phyloP scores from a whole-genome alignment of 2,329 filamentous ascomycete genomes.

The Ustulina deusta region DNA sequence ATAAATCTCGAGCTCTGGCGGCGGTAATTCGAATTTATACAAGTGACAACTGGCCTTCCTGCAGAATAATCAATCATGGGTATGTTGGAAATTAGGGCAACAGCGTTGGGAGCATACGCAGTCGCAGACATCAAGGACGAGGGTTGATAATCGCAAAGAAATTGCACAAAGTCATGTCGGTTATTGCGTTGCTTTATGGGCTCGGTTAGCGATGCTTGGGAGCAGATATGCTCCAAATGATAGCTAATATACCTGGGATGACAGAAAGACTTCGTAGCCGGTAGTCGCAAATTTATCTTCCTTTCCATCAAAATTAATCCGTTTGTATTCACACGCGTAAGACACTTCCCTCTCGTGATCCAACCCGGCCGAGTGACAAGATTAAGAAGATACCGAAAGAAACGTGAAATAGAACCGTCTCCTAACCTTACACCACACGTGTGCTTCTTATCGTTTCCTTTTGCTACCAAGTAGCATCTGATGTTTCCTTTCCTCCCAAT shows the following conservation, averaged over 20 bases:
- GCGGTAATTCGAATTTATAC: background rate
- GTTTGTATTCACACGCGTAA: background rate
- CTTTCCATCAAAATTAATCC: background rate
- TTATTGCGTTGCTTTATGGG: too few species aligned
- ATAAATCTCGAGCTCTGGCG: background rate
- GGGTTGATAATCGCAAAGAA: too few species aligned
- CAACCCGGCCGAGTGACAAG: background rate
- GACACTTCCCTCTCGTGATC: background rate
- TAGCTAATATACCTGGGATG: background rate
- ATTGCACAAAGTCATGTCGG: too few species aligned
- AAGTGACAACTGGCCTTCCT: background rate
- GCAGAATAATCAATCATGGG: too few species aligned
- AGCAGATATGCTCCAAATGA: background rate
- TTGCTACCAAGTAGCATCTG: background rate
- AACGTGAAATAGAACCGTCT: too few species aligned
- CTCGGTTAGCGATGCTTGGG: too few species aligned
- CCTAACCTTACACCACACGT: background rate
- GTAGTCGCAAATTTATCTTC: background rate
- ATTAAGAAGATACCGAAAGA: too few species aligned
- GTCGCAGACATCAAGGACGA: too few species aligned
- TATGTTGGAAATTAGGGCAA: too few species aligned
- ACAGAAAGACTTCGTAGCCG: background rate
- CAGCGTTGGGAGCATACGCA: too few species aligned
- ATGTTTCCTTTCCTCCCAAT: constrained; percentile 31
- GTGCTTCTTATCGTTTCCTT: too few species aligned